A percentile compares a stretch with the other conserved stretches of the same genome.
Evolutionary conservation across 306 rosid genomes (phyloP).

Genomic region (Ziziphus jujuba): DNA sequence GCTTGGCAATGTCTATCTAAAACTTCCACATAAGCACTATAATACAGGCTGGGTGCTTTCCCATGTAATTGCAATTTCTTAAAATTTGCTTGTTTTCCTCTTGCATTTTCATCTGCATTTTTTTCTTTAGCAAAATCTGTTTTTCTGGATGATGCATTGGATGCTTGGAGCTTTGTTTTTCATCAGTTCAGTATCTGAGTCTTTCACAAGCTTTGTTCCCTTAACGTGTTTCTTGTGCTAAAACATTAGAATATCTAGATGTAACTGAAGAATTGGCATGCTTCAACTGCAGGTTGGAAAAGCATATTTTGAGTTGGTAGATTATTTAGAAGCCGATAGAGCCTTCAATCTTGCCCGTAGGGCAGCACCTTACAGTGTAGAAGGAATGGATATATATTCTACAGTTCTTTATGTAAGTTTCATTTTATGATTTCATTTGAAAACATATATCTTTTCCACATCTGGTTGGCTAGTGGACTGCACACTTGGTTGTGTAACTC

Average conservation of each 20-base stretch:
- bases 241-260: slow-evolving; percentile 6
- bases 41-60: slow-evolving; percentile 97
- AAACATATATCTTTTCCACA: not conserved
- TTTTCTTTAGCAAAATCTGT: not conserved
- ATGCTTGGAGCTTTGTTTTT: slow-evolving; percentile 1
- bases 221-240: slow-evolving; percentile 5
- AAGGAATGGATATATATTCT: slow-evolving; percentile 96
- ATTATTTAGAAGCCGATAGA: slow-evolving; percentile 86
- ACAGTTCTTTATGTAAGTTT: slow-evolving; percentile 95
- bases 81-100: too few relatives aligned
- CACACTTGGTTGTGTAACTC: slow-evolving; percentile 11
- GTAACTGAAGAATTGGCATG: slow-evolving; percentile 22
- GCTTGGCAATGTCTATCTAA: slow-evolving; percentile 82
- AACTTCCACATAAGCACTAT: slow-evolving; percentile 91
- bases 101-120: not conserved
- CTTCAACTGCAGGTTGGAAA: slow-evolving; percentile 80
- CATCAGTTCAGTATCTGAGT: too few relatives aligned
- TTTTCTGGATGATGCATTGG: not conserved
- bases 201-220: not conserved
- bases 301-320: slow-evolving; percentile 84
- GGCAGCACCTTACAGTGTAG: slow-evolving; percentile 78
- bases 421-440: slow-evolving; percentile 8
- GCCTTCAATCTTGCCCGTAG: slow-evolving; percentile 84
- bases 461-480: not conserved
- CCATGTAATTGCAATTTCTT: slow-evolving; percentile 51